phyloP scores from a whole-genome alignment of 805 yeast genomes.

The Cyberlindnera mrakii region DNA sequence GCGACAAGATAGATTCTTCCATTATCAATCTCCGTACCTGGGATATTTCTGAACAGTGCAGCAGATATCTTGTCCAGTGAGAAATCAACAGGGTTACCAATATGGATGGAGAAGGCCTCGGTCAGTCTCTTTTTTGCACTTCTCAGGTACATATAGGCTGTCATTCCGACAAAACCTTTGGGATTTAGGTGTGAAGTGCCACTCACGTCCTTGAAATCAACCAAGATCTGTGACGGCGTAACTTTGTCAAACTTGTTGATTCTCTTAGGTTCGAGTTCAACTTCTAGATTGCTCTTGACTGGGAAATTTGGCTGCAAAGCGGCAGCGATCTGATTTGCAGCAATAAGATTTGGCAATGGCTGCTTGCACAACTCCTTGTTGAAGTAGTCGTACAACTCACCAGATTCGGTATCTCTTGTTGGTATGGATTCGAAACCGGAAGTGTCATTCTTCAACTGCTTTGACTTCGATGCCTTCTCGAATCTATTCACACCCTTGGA shows the following conservation, averaged over 20 bases:
- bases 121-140: slow-evolving; percentile 59
- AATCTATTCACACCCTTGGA: slow-evolving; percentile 33
- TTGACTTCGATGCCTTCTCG: slow-evolving; percentile 15
- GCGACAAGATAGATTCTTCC: slow-evolving; percentile 73
- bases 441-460: slow-evolving; percentile 35
- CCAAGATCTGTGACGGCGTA: slow-evolving; percentile 55
- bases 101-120: slow-evolving; percentile 71
- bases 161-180: slow-evolving; percentile 62
- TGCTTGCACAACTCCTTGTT: slow-evolving; percentile 20
- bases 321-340: slow-evolving; percentile 60
- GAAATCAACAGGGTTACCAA: slow-evolving; percentile 50
- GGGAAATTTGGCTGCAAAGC: slow-evolving; percentile 76
- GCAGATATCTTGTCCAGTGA: slow-evolving; percentile 67
- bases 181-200: slow-evolving; percentile 56
- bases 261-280: slow-evolving; percentile 38
- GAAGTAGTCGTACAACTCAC: slow-evolving; percentile 43
- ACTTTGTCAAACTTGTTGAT: slow-evolving; percentile 42
- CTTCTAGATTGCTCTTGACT: slow-evolving; percentile 27
- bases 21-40: slow-evolving; percentile 55
- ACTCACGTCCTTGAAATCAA: slow-evolving; percentile 69
- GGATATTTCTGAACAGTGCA: slow-evolving; percentile 72
- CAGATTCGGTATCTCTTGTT: slow-evolving; percentile 56
- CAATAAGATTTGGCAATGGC: slow-evolving; percentile 50
- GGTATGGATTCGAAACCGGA: slow-evolving; percentile 64
- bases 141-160: slow-evolving; percentile 67